These are phyloP conservation scores for Marvania coccoides DNA, from an alignment of 139 green algal species.

Conservation along the genomic window DNA sequence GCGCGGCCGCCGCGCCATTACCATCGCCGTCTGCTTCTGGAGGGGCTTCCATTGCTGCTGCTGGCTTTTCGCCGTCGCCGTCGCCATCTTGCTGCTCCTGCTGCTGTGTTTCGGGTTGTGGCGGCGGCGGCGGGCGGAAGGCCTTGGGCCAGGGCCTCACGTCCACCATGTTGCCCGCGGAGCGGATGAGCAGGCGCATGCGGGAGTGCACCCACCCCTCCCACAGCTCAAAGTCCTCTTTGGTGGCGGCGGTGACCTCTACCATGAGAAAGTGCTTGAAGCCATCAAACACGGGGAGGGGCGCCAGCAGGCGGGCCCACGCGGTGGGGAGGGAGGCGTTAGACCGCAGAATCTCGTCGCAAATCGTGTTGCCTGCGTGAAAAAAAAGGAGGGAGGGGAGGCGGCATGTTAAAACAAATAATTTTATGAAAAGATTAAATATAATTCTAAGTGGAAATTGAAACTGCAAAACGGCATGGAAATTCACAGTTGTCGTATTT, in stretches of 20 bases:
- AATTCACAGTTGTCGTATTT: no score
- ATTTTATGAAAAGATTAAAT: not conserved
- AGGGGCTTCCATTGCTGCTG: no score
- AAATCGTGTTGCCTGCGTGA: constrained; percentile 39
- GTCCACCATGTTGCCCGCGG: constrained; percentile 49
- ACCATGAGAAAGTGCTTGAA: constrained; percentile 80
- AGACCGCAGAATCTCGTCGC: constrained; percentile 29
- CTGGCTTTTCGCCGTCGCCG: not conserved
- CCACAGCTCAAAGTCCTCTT: constrained; percentile 72
- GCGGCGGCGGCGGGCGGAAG: constrained; percentile 5
- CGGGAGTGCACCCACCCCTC: constrained; percentile 80
- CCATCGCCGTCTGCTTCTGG: no score
- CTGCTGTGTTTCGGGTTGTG: not conserved
- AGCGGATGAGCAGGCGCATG: constrained; percentile 64
- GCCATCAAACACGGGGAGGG: constrained; percentile 60
- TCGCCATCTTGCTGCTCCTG: not conserved
- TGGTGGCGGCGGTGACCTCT: constrained; percentile 59
- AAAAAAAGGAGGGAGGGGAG: constrained; percentile 44
- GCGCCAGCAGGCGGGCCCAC: constrained; percentile 64
- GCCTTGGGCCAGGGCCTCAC: constrained; percentile 62
- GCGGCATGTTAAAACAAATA: not conserved
- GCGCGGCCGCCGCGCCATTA: no score
- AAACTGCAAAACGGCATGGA: no score
- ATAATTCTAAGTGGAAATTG: no score
- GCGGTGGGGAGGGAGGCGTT: constrained; percentile 9